Evolutionary conservation across 2,329 filamentous ascomycete species (phyloP), one percentile per base, ranked within the genome.

Genomic region (Clonostachys solani): DNA sequence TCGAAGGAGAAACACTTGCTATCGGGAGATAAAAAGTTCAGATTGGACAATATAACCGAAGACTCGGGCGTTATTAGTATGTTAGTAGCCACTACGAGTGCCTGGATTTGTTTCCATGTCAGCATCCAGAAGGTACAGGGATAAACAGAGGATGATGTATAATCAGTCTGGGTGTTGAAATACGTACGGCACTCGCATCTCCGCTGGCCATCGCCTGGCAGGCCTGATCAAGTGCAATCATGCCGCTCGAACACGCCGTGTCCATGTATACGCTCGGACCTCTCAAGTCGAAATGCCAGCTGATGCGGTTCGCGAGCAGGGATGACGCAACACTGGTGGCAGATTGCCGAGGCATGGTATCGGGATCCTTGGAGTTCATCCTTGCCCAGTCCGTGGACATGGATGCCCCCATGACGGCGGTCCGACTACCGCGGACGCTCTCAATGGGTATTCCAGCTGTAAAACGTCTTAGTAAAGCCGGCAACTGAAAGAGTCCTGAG

Each of bases 241-340:
- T 41, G 15, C 50, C 46, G 33, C 50, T 53, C 3, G 52, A 54
- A 6, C 53, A 56, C 2, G 52, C 54, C 3, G 53, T 56, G 18
- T 56, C 52, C 6, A 56, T 42, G 10, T 50, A 47, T 2, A 53
- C 41, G 9, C 53, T 56, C 3, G 54, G 53, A 2, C 54, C 53
- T 3, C 33, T 40, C 17, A 56, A 44, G 8, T 47, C 53, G 41
- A 54, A 72, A 47, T 60, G 68, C 60, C 64, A 73, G 36, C 64
- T 67, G 12, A 71, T 52, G 1, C 71, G 61, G 48, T 73, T 74
- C 0, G 69, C 56, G 6, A 69, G 35, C 4, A 71, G 60, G 9
- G 56, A 59, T 7, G 53, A 42, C 12, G 53, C 57, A 1, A 54
- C 57, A 2, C 68, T 68, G 0, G 62, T 68, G 1, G 58, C 59